Evolutionary conservation across 768 basidiomycete species (phyloP).

Genomic region (Amanita molliuscula): DNA sequence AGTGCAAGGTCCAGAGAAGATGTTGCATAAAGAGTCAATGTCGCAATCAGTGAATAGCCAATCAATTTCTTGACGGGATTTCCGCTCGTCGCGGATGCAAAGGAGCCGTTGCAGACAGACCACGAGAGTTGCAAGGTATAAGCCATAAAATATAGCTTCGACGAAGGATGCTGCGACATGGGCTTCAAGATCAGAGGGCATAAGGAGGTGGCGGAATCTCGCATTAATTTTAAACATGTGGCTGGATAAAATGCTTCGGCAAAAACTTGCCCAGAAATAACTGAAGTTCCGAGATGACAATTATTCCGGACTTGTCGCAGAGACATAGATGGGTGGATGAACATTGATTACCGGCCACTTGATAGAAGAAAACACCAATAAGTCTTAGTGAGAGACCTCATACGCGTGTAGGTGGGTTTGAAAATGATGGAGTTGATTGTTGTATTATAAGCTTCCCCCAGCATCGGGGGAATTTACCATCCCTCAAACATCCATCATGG

Average conservation of each 20-base stretch:
- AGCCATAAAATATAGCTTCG: not conserved
- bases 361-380: too few relatives aligned
- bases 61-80: not conserved
- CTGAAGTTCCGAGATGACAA: too few relatives aligned
- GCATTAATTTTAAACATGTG: too few relatives aligned
- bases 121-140: not conserved
- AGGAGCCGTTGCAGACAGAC: not conserved
- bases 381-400: too few relatives aligned
- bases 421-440: too few relatives aligned
- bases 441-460: constrained; percentile 34
- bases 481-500: constrained; percentile 25
- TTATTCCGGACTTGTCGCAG: too few relatives aligned
- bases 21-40: not conserved
- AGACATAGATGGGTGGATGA: too few relatives aligned
- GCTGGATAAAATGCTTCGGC: too few relatives aligned
- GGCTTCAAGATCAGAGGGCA: not conserved
- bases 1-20: not conserved
- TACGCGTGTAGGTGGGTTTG: too few relatives aligned
- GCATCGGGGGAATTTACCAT: constrained; percentile 31
- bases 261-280: too few relatives aligned
- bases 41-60: not conserved
- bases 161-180: not conserved
- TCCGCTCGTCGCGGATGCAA: not conserved
- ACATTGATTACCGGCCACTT: too few relatives aligned
- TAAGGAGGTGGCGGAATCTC: too few relatives aligned